Percentiles rank a stretch among this genome's conserved stretches.
phyloP scores from a whole-genome alignment of 345 rosid species.

The Linum usitatissimum region DNA sequence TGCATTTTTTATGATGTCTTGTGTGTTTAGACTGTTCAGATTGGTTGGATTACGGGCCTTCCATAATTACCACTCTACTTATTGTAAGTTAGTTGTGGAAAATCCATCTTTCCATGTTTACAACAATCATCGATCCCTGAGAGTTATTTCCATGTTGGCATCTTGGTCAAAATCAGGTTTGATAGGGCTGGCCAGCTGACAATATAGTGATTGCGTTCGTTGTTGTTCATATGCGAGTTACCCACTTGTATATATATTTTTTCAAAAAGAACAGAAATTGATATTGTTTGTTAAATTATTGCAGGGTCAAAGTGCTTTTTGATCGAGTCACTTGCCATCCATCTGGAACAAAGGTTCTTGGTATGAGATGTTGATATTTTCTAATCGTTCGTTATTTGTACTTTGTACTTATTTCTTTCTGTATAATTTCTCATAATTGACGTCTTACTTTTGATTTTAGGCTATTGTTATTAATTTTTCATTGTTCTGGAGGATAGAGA shows the following conservation, averaged over 20 bases:
- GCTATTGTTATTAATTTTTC: conserved; percentile 1
- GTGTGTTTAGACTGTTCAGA: no score
- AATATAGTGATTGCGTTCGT: neutral
- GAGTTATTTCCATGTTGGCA: no score
- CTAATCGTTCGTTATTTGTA: neutral
- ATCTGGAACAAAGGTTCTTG: conserved; percentile 4
- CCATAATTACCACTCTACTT: no score
- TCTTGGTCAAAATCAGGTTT: no score
- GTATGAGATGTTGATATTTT: neutral
- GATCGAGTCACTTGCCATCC: neutral
- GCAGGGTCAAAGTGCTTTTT: neutral
- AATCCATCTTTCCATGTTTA: no score
- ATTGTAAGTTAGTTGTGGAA: neutral
- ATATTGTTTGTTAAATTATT: neutral
- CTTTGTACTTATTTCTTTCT: neutral
- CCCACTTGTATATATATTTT: no score
- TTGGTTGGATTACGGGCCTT: no score
- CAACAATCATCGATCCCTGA: no score
- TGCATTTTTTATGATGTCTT: no score
- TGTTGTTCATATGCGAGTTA: neutral
- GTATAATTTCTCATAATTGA: neutral
- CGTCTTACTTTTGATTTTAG: conserved; percentile 2
- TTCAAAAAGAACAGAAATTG: neutral
- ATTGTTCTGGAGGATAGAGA: conserved; percentile 10
- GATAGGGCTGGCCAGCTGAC: neutral